phyloP scores from a whole-genome alignment of 2,329 filamentous ascomycete genomes.

The Aspergillus sp. region DNA sequence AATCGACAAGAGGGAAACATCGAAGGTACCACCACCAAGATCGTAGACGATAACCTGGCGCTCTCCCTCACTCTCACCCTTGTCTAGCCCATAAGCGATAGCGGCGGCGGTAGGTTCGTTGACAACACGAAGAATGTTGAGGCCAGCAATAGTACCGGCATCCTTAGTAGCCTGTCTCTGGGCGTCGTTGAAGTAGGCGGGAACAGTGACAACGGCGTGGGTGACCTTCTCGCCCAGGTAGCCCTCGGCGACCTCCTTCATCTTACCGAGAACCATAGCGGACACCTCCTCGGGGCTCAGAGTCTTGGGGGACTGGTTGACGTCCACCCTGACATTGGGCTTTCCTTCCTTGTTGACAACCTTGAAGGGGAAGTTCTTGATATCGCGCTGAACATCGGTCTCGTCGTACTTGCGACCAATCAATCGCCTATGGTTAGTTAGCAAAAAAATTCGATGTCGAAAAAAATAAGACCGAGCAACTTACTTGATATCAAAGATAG shows the following conservation, averaged over 20 bases:
- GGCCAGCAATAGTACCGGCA: slow-evolving; percentile 84
- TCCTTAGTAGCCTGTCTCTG: slow-evolving; percentile 97
- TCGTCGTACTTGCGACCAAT: slow-evolving; percentile 82
- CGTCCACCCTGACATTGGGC: slow-evolving; percentile 73
- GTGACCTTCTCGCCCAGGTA: slow-evolving; percentile 62
- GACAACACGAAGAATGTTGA: slow-evolving; percentile 93
- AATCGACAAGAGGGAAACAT: slow-evolving; percentile 90
- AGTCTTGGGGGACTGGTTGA: slow-evolving; percentile 57
- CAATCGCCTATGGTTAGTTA: slow-evolving; percentile 60
- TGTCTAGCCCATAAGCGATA: slow-evolving; percentile 91
- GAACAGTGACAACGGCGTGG: slow-evolving; percentile 81
- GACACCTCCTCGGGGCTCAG: slow-evolving; percentile 68
- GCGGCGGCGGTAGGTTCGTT: slow-evolving; percentile 96
- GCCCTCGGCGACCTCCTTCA: slow-evolving; percentile 65
- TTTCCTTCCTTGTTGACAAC: slow-evolving; percentile 87
- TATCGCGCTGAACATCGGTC: slow-evolving; percentile 84
- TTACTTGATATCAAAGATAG: slow-evolving; percentile 82
- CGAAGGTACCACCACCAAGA: slow-evolving; percentile 91
- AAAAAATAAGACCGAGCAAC: slow-evolving; percentile 33
- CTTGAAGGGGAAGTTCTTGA: slow-evolving; percentile 99
- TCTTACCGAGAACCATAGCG: slow-evolving; percentile 67
- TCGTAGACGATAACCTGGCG: slow-evolving; percentile 91
- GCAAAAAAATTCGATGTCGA: slow-evolving; percentile 3
- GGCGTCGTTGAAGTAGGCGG: slow-evolving; percentile 98
- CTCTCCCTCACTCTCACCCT: slow-evolving; percentile 67